Evolutionary conservation across 2,329 filamentous ascomycete genomes (phyloP).

Genomic region (Ophiostoma himal-ulmi): DNA sequence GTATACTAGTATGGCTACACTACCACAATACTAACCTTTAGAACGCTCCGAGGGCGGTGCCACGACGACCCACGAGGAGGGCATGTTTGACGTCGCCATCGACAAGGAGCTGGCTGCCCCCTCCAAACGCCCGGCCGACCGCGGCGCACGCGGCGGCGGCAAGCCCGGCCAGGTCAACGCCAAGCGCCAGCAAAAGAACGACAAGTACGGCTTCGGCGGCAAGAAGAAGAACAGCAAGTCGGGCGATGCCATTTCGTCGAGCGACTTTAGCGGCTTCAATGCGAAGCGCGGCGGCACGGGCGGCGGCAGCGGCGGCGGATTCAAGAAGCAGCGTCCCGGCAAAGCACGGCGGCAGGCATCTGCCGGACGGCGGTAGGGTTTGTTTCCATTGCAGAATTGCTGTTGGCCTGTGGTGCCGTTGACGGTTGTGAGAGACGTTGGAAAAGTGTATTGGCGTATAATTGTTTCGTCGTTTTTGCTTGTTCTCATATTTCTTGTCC

Average conservation of each 20-base stretch:
- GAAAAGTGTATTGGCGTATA: constrained; percentile 8
- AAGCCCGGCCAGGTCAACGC: constrained; percentile 42
- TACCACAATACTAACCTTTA: constrained; percentile 42
- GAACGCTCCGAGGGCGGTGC: constrained; percentile 72
- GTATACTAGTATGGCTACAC: too few species aligned
- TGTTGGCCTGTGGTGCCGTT: not conserved
- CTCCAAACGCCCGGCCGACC: not conserved
- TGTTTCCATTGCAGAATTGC: not conserved
- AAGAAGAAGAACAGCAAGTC: constrained; percentile 93
- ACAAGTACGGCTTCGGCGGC: constrained; percentile 91
- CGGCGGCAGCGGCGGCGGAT: constrained; percentile 34
- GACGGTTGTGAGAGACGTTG: not conserved
- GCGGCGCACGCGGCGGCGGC: constrained; percentile 31
- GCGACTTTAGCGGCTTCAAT: constrained; percentile 75
- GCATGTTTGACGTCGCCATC: constrained; percentile 86
- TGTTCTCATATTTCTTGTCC: not conserved
- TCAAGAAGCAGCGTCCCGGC: constrained; percentile 34
- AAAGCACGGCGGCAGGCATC: constrained; percentile 48
- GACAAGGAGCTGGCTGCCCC: constrained; percentile 56
- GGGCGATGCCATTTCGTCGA: constrained; percentile 75
- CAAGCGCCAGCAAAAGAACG: constrained; percentile 90
- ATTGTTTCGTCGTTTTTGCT: not conserved
- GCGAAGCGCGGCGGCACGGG: constrained; percentile 89
- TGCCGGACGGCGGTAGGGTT: constrained; percentile 32
- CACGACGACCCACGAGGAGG: constrained; percentile 66